These are phyloP conservation scores for Candolleomyces efflorescens DNA, from an alignment of 768 basidiomycete species.

Conservation along the genomic window DNA sequence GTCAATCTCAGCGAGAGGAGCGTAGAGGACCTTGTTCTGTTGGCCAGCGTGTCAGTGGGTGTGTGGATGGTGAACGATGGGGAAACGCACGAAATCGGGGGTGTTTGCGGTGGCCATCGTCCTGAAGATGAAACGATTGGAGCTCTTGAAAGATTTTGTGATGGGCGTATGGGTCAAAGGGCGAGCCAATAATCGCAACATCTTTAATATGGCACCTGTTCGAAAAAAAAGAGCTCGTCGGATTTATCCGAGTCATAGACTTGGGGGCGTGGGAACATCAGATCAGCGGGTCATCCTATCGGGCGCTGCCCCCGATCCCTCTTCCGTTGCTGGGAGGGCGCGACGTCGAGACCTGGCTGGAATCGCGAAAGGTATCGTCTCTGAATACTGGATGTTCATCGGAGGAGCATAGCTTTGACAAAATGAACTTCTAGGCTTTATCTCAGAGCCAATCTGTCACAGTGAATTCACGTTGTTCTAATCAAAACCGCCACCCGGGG, in stretches of 20 bases:
- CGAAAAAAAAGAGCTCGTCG: constrained; percentile 20
- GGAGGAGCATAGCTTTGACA: no score
- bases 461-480: no score
- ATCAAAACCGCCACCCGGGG: no score
- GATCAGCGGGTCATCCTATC: neutral
- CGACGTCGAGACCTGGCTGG: neutral
- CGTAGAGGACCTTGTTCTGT: constrained; percentile 91
- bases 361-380: neutral
- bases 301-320: neutral
- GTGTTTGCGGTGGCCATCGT: constrained; percentile 60
- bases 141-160: constrained; percentile 18
- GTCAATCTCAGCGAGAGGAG: constrained; percentile 84
- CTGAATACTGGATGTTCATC: no score
- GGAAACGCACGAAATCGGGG: constrained; percentile 54
- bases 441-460: no score
- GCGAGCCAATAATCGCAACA: constrained; percentile 36
- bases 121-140: constrained; percentile 28
- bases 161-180: constrained; percentile 31
- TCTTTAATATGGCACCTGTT: constrained; percentile 18
- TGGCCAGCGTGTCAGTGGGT: constrained; percentile 4
- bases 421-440: no score
- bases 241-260: constrained; percentile 22
- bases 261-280: neutral
- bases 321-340: neutral
- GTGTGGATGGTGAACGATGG: neutral